Evolutionary conservation across 495 filamentous ascomycete genomes (phyloP), one percentile per base, ranked within the genome.

Genomic region (Staphylotrichum tortipilum): DNA sequence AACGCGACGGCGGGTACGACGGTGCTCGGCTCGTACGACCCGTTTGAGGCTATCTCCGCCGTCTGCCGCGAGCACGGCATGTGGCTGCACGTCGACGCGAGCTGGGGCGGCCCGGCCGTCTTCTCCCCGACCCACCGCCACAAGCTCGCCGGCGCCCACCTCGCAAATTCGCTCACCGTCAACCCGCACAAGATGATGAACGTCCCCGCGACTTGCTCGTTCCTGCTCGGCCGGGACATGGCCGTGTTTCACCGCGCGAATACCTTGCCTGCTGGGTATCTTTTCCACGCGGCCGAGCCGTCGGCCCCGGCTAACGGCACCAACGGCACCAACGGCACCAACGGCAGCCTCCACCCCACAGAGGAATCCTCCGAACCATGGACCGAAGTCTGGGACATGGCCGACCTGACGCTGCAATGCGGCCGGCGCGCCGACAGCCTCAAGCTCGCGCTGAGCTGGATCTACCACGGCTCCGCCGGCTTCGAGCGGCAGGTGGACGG

Each of bases 121-220:
- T 95, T 97, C 75, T 88, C 83, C 23, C 48, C 72, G 24, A 63
- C 65, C 35, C 83, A 86, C 44, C 73, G 73, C 23, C 63, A 72
- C 57, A 84, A 86, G 65, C 67, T 94, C 31, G 61, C 71, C 14
- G 91, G 91, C 21, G 69, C 77, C 12, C 75, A 89, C 38, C 73
- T 79, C 14, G 92, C 89, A 8, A 74, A 95, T 68, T 86, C 80
- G 30, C 73, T 96, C 24, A 83, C 87, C 8, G 77, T 95, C 34
- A 95, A 94, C 64, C 90, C 92, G 52, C 91, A 98, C 67, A 96
- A 96, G 68, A 98, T 96, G 92, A 76, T 98, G 56, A 87, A 86
- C 34, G 86, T 86, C 8, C 91, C 91, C 0, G 65, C 92, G 30
- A 94, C 90, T 3, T 98, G 91, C 67, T 89, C 85, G 7, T 94